These are phyloP conservation scores for Collybia nuda DNA, from an alignment of 768 basidiomycete genomes.

Conservation along the genomic window DNA sequence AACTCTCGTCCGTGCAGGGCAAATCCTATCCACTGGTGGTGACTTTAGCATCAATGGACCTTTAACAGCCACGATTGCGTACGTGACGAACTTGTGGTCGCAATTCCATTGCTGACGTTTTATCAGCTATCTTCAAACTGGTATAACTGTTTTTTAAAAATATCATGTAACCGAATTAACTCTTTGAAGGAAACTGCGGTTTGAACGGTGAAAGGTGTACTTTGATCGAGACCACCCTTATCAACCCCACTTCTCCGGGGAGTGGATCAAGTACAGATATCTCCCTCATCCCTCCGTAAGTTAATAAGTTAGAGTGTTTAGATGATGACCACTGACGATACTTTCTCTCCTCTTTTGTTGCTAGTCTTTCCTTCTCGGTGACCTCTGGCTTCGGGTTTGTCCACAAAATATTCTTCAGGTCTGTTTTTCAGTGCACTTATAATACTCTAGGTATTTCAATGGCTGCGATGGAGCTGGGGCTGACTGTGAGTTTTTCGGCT, in stretches of 20 bases:
- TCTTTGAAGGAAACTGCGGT: conserved; percentile 24
- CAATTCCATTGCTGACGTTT: background rate
- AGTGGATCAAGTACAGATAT: conserved; percentile 34
- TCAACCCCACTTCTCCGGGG: conserved; percentile 28
- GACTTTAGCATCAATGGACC: conserved; percentile 25
- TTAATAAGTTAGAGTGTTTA: no score
- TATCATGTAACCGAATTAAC: background rate
- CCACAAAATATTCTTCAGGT: background rate
- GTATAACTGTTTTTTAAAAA: background rate
- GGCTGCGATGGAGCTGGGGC: conserved; percentile 42
- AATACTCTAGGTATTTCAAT: conserved; percentile 33
- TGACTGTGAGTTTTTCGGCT: conserved; percentile 30
- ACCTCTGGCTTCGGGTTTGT: conserved; percentile 37
- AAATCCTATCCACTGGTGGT: conserved; percentile 26
- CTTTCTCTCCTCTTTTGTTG: background rate
- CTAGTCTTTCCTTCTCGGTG: conserved; percentile 38
- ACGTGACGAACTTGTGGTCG: conserved; percentile 8
- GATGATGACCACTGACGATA: background rate
- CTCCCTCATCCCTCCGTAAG: conserved; percentile 29
- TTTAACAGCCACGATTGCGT: conserved; percentile 27
- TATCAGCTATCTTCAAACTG: conserved; percentile 5
- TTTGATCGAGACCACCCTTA: conserved; percentile 31
- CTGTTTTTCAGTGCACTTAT: background rate
- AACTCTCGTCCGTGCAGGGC: conserved; percentile 19
- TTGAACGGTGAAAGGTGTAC: conserved; percentile 36